Evolutionary conservation across 805 yeast genomes (phyloP).

Genomic region (Teunomyces cretensis): DNA sequence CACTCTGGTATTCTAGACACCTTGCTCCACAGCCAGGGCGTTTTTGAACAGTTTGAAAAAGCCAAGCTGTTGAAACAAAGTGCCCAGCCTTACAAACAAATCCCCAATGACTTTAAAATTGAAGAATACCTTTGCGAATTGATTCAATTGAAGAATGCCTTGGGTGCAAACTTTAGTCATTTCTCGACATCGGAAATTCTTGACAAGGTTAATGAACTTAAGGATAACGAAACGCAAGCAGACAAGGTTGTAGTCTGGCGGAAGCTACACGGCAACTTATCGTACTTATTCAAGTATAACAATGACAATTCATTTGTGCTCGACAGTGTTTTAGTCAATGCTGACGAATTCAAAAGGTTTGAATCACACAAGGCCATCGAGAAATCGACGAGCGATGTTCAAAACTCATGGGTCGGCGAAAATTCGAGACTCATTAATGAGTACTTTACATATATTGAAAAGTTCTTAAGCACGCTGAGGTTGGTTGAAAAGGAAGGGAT

Average conservation of each 20-base stretch:
- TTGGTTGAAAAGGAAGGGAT: slow-evolving; percentile 7
- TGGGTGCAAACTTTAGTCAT: slow-evolving; percentile 19
- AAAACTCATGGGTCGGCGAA: slow-evolving; percentile 14
- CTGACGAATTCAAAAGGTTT: slow-evolving; percentile 23
- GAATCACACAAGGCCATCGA: slow-evolving; percentile 16
- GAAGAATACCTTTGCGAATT: slow-evolving; percentile 36
- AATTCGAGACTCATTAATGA: slow-evolving; percentile 13
- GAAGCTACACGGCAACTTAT: slow-evolving; percentile 32
- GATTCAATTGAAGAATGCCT: slow-evolving; percentile 17
- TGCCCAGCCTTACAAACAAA: slow-evolving; percentile 20
- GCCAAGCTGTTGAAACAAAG: background rate
- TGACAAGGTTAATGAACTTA: slow-evolving; percentile 14
- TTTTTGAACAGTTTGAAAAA: slow-evolving; percentile 18
- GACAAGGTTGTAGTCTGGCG: slow-evolving; percentile 20
- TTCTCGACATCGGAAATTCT: slow-evolving; percentile 14
- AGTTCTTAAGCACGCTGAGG: slow-evolving; percentile 6
- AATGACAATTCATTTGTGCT: slow-evolving; percentile 31
- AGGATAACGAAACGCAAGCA: slow-evolving; percentile 12
- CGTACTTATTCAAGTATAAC: slow-evolving; percentile 33
- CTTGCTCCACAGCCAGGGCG: slow-evolving; percentile 45
- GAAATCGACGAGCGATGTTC: slow-evolving; percentile 5
- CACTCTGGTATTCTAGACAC: slow-evolving; percentile 59
- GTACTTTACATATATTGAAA: slow-evolving; percentile 7
- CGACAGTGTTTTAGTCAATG: slow-evolving; percentile 32
- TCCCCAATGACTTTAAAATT: slow-evolving; percentile 33